Evolutionary conservation across 441 rosid species (phyloP), one percentile per base, ranked within the genome.

Genomic region (Mallotus repandus): DNA sequence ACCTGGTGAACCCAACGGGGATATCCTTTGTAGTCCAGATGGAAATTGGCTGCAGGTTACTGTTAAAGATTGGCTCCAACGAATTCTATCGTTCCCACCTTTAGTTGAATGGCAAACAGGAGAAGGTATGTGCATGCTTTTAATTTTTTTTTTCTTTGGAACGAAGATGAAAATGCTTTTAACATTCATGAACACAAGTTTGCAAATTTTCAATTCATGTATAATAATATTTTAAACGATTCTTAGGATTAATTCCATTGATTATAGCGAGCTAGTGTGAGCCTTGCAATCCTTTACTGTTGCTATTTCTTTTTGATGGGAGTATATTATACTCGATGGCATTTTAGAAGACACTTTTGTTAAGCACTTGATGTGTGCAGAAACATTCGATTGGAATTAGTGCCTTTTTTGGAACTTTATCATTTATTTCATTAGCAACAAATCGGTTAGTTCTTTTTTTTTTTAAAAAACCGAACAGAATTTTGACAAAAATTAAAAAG

Each of bases 51-150:
- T 88, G 76, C 89, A 82, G 77, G 85, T 58, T 76, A 80, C 73
- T 41, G 76, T 91, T 73, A 85, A 74, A 84, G 85, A 81, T 70
- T 96, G 98, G 99, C 91, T 96, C 43, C 86, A 87, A 71, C 88
- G 84, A 80, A 70, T 85, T 74, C 78, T 91, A 54, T 81, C 74
- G 48, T 89, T 89, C 76, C 97, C 99, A 56, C 94, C 99, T 80
- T 74, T 96, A 75, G 79, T 80, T 74, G 72, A 78, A 66, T 87
- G 92, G 96, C 82, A 84, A 79, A 60, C 74, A 67, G 96, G 84
- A 63, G 81, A 86, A 85, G 97, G 99, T 91, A 79, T 55, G 66
- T 18, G 48, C 60, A 67, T 70, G 41, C 57, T 41, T 73, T 38
- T 4, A 38, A 38, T 7, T 38, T 38, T 4, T 38, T 38, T 38